phyloP scores from a whole-genome alignment of 2,329 filamentous ascomycete species.

The Aspergillus versicolor region DNA sequence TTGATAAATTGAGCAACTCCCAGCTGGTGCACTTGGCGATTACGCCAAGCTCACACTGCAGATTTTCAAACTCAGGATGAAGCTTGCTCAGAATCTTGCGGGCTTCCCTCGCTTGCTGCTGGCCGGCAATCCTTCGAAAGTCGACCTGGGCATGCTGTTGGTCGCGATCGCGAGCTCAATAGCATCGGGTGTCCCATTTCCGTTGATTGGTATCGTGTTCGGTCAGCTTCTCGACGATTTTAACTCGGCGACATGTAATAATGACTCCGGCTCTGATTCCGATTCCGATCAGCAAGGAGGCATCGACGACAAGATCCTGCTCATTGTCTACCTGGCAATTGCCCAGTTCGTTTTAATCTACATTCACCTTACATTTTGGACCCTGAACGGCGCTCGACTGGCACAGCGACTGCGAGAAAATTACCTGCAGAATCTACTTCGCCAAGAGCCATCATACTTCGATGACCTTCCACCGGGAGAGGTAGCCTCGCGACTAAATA shows the following conservation, averaged over 20 bases:
- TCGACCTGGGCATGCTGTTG: constrained; percentile 29
- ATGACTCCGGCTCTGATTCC: neutral
- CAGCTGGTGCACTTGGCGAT: constrained; percentile 4
- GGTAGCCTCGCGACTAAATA: constrained; percentile 61
- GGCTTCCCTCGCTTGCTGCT: constrained; percentile 38
- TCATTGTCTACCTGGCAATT: constrained; percentile 63
- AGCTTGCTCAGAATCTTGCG: constrained; percentile 31
- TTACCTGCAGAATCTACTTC: constrained; percentile 59
- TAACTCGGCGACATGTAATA: constrained; percentile 30
- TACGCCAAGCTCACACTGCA: constrained; percentile 4
- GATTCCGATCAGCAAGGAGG: neutral
- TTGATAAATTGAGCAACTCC: constrained; percentile 3
- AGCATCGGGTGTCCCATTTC: constrained; percentile 39
- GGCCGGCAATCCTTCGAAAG: neutral
- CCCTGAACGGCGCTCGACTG: constrained; percentile 61
- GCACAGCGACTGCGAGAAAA: constrained; percentile 61
- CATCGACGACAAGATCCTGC: constrained; percentile 14
- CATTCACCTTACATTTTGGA: constrained; percentile 63
- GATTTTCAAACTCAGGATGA: constrained; percentile 21
- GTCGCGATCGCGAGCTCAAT: constrained; percentile 32
- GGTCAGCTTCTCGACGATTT: constrained; percentile 42
- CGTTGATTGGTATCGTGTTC: constrained; percentile 40
- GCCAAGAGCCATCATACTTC: constrained; percentile 64
- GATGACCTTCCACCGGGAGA: constrained; percentile 62
- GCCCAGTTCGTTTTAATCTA: constrained; percentile 65